phyloP scores from a whole-genome alignment of 1,284 basidiomycete species.

The Hemileccinum hortonii region DNA sequence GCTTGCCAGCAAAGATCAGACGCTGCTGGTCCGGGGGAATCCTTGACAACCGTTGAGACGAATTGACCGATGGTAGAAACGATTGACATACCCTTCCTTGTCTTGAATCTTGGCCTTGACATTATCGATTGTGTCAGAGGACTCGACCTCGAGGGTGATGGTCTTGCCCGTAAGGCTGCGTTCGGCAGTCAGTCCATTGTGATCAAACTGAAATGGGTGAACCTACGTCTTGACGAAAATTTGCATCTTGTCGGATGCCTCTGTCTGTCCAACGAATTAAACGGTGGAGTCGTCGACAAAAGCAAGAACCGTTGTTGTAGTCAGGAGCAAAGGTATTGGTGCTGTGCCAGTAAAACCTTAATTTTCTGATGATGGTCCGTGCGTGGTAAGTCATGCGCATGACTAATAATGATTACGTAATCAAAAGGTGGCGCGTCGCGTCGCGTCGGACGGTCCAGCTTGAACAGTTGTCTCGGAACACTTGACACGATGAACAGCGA shows the following conservation, averaged over 20 bases:
- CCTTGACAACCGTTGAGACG: slow-evolving; percentile 38
- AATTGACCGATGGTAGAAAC: neutral
- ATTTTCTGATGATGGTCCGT: slow-evolving; percentile 45
- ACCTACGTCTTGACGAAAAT: slow-evolving; percentile 93
- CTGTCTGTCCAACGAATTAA: slow-evolving; percentile 80
- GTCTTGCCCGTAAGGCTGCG: slow-evolving; percentile 85
- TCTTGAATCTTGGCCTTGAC: slow-evolving; percentile 91
- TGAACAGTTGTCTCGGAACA: too few relatives aligned
- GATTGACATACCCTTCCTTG: slow-evolving; percentile 77
- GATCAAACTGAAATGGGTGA: neutral
- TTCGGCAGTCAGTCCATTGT: neutral
- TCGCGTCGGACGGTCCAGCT: too few relatives aligned
- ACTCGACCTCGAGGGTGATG: slow-evolving; percentile 30
- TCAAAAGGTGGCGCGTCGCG: slow-evolving; percentile 26
- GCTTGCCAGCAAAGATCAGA: slow-evolving; percentile 97
- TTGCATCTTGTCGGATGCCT: slow-evolving; percentile 78
- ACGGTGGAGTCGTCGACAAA: slow-evolving; percentile 88
- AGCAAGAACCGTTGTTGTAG: slow-evolving; percentile 48
- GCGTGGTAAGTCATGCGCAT: slow-evolving; percentile 29
- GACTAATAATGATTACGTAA: slow-evolving; percentile 21
- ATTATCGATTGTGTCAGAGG: too few relatives aligned
- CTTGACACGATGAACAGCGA: slow-evolving; percentile 52
- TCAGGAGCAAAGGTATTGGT: slow-evolving; percentile 21
- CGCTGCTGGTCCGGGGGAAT: slow-evolving; percentile 97
- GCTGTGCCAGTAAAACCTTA: slow-evolving; percentile 28